Percentiles rank a stretch among this genome's conserved stretches.
Evolutionary conservation across 768 basidiomycete species (phyloP).

Genomic region (Asterophora parasitica): DNA sequence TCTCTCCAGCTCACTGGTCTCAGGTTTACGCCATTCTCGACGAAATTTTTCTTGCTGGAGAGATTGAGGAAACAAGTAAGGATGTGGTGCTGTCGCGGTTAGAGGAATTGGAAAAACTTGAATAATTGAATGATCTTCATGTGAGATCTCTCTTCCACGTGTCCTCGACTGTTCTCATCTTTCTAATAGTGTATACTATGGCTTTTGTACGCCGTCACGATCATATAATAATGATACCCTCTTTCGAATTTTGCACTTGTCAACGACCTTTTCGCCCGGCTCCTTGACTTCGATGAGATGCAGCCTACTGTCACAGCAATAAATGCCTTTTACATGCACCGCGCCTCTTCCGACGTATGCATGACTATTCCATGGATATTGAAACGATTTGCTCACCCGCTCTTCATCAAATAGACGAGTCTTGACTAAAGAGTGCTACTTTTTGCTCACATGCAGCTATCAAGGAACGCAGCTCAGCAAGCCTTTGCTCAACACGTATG

Average conservation of each 20-base stretch:
- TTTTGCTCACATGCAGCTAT: too few species aligned
- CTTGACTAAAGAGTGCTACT: not conserved
- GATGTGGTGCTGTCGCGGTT: constrained; percentile 89
- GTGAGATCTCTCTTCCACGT: not conserved
- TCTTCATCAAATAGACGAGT: not conserved
- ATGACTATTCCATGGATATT: constrained; percentile 2
- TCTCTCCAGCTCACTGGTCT: not conserved
- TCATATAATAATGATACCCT: constrained; percentile 13
- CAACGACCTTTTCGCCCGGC: not conserved
- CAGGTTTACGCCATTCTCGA: constrained; percentile 98
- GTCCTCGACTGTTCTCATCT: not conserved
- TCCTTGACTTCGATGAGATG: not conserved
- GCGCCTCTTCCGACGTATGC: constrained; percentile 13
- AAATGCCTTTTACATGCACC: not conserved
- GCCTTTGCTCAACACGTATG: not conserved
- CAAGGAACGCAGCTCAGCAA: not conserved
- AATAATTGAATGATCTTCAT: too few species aligned
- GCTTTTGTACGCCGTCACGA: not conserved
- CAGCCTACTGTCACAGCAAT: not conserved
- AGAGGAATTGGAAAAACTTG: constrained; percentile 90
- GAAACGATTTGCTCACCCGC: not conserved
- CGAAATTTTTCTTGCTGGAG: constrained; percentile 96
- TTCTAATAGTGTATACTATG: constrained; percentile 1
- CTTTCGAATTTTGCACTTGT: not conserved
- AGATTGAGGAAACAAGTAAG: constrained; percentile 97